These are phyloP conservation scores for Lachnellula occidentalis DNA, from an alignment of 2,329 filamentous ascomycete genomes.

Conservation along the genomic window DNA sequence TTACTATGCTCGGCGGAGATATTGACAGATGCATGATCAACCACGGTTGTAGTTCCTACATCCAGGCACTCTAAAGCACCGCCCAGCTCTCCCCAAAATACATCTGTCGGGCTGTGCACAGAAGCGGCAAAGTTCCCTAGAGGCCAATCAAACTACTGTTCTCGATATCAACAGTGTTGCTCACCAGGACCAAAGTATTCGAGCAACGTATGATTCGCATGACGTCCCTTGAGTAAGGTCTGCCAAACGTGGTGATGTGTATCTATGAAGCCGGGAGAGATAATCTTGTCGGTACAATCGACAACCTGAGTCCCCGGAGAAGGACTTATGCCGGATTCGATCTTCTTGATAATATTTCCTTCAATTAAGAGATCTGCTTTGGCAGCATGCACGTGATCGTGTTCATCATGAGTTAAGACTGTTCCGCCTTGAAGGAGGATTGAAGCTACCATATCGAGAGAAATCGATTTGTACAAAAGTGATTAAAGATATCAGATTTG, in stretches of 20 bases:
- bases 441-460: slow-evolving; percentile 3
- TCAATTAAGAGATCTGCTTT: slow-evolving; percentile 27
- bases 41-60: slow-evolving; percentile 38
- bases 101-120: slow-evolving; percentile 36
- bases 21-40: slow-evolving; percentile 36
- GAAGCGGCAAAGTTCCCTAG: slow-evolving; percentile 35
- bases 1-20: slow-evolving; percentile 29
- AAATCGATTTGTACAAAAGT: neutral
- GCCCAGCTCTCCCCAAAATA: slow-evolving; percentile 42
- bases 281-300: slow-evolving; percentile 33
- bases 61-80: slow-evolving; percentile 38
- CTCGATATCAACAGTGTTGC: neutral
- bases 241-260: slow-evolving; percentile 32
- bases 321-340: slow-evolving; percentile 26
- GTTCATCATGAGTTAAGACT: slow-evolving; percentile 32
- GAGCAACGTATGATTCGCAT: slow-evolving; percentile 36
- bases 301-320: slow-evolving; percentile 26
- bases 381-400: slow-evolving; percentile 29
- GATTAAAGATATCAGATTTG: too few species aligned
- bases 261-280: slow-evolving; percentile 35
- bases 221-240: slow-evolving; percentile 35
- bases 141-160: neutral
- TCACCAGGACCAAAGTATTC: slow-evolving; percentile 38
- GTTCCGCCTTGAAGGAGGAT: slow-evolving; percentile 34
- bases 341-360: slow-evolving; percentile 32